These are phyloP conservation scores for Xylaria curta DNA, from an alignment of 495 filamentous ascomycete species.

Conservation along the genomic window DNA sequence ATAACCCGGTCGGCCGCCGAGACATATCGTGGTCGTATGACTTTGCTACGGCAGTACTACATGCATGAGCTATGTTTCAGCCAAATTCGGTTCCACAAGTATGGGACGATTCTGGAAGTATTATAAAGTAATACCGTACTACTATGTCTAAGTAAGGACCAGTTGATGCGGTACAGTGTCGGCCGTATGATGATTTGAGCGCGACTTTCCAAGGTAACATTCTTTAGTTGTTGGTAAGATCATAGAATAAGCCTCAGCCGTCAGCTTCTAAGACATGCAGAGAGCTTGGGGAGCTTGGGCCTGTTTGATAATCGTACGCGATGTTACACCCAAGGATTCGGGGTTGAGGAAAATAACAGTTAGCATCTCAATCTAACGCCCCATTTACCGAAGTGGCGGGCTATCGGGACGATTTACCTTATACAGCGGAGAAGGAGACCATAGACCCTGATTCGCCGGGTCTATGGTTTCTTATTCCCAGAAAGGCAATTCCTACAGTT, in stretches of 20 bases:
- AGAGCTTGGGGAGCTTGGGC: neutral
- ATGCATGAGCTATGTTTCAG: conserved; percentile 4
- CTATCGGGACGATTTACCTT: conserved; percentile 5
- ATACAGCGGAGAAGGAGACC: neutral
- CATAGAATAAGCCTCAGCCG: neutral
- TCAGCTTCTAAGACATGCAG: neutral
- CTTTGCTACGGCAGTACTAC: neutral
- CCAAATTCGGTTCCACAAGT: conserved; percentile 7
- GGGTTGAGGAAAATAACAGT: neutral
- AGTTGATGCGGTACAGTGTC: neutral
- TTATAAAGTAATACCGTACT: neutral
- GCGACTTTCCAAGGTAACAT: neutral
- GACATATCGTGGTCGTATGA: neutral
- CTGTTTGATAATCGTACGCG: neutral
- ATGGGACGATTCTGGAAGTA: conserved; percentile 7
- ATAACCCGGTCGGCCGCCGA: neutral
- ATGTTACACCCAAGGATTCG: neutral
- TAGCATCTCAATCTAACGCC: neutral
- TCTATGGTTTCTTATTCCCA: neutral
- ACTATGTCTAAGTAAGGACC: neutral
- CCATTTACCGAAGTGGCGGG: neutral
- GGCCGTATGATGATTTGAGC: neutral
- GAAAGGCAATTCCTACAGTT: neutral
- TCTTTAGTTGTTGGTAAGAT: neutral
- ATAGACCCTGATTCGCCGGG: neutral